These are phyloP conservation scores for Pythium vanterpoolii DNA, from an alignment of 352 stramenopile species.

Conservation along the genomic window DNA sequence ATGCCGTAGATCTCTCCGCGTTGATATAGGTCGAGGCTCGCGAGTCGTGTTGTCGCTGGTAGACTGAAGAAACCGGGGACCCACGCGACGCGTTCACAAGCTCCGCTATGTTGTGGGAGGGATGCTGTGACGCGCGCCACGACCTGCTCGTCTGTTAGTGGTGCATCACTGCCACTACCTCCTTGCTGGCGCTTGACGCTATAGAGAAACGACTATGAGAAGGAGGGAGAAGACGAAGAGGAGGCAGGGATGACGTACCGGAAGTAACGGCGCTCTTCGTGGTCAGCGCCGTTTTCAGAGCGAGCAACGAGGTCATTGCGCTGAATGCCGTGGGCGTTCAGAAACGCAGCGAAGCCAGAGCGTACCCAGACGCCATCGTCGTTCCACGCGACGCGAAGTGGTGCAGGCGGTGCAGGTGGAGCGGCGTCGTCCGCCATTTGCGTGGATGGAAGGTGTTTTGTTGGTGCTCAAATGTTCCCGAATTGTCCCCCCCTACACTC, in stretches of 20 bases:
- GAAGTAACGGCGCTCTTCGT: constrained; percentile 53
- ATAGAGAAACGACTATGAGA: background rate
- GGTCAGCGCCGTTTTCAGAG: constrained; percentile 10
- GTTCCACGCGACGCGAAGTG: constrained; percentile 29
- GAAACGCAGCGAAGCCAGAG: constrained; percentile 57
- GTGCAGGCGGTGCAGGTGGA: background rate
- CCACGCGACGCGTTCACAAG: constrained; percentile 37
- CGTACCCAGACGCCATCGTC: constrained; percentile 35
- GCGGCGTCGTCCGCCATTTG: background rate
- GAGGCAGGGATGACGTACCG: constrained; percentile 26
- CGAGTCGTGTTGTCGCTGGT: constrained; percentile 40
- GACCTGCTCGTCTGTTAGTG: constrained; percentile 18
- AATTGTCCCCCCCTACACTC: constrained; percentile 2
- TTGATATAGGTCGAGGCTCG: constrained; percentile 43
- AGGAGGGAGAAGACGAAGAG: background rate
- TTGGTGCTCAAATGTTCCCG: background rate
- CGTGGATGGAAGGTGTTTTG: background rate
- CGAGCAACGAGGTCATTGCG: constrained; percentile 37
- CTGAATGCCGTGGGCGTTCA: constrained; percentile 47
- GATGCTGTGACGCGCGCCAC: constrained; percentile 7
- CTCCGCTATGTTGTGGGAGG: constrained; percentile 3
- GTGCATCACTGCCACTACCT: background rate
- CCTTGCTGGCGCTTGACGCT: constrained; percentile 11
- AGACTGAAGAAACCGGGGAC: constrained; percentile 66
- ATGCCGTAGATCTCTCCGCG: constrained; percentile 74